phyloP scores from a whole-genome alignment of 306 rosid genomes.

The Cicer arietinum region DNA sequence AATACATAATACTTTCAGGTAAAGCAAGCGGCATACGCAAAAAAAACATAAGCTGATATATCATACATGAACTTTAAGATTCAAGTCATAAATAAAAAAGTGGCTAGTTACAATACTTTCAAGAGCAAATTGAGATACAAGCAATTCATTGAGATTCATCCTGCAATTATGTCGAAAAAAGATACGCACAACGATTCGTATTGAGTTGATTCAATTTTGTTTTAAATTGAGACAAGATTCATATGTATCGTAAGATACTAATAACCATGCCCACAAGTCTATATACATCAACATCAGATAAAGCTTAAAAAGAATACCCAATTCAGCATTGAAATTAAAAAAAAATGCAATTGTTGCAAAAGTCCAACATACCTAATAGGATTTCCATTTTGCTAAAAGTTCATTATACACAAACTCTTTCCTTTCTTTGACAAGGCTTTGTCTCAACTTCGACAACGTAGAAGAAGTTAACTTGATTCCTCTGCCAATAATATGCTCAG shows the following conservation, averaged over 20 bases:
- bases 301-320: background rate
- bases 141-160: background rate
- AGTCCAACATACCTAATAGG: slow-evolving; percentile 34
- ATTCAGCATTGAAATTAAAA: background rate
- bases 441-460: slow-evolving; percentile 63
- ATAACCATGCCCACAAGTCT: background rate
- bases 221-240: background rate
- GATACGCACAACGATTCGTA: background rate
- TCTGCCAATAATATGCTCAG: slow-evolving; percentile 66
- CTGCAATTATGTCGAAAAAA: background rate
- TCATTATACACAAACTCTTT: slow-evolving; percentile 56
- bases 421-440: slow-evolving; percentile 56
- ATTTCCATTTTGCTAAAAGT: slow-evolving; percentile 63
- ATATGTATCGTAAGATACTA: background rate
- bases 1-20: background rate
- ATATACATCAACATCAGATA: background rate
- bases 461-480: slow-evolving; percentile 59
- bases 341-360: slow-evolving; percentile 1
- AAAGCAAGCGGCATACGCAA: background rate
- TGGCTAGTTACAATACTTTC: background rate
- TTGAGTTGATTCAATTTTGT: background rate
- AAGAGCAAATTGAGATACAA: background rate
- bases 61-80: background rate
- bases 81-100: background rate
- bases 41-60: background rate